Evolutionary conservation across 2,329 filamentous ascomycete species (phyloP).

Genomic region (Paraphoma chrysanthemicola): DNA sequence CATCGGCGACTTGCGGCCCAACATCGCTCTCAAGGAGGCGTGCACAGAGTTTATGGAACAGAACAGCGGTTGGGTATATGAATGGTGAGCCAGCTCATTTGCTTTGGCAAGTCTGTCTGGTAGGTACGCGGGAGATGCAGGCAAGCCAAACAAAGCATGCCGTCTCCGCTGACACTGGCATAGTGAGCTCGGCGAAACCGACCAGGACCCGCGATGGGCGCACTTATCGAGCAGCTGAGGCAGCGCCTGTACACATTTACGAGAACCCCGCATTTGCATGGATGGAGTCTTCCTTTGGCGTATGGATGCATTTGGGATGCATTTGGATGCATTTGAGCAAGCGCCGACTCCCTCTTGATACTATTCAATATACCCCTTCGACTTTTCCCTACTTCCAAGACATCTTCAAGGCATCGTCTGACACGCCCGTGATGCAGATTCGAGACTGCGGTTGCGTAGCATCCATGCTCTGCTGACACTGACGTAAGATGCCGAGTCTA

Average conservation of each 20-base stretch:
- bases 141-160: neutral
- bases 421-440: too few species aligned
- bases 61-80: slow-evolving; percentile 86
- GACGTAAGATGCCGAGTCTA: too few species aligned
- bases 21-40: slow-evolving; percentile 79
- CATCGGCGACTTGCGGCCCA: slow-evolving; percentile 76
- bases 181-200: slow-evolving; percentile 37
- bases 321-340: neutral
- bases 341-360: too few species aligned
- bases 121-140: slow-evolving; percentile 12
- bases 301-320: neutral
- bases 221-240: slow-evolving; percentile 27
- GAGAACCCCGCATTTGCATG: neutral
- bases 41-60: slow-evolving; percentile 84
- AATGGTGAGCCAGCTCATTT: slow-evolving; percentile 68
- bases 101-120: slow-evolving; percentile 12
- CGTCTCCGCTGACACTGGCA: slow-evolving; percentile 20
- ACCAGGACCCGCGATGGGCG: slow-evolving; percentile 36
- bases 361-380: slow-evolving; percentile 4
- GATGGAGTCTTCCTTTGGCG: neutral
- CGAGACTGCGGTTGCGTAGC: too few species aligned
- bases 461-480: too few species aligned
- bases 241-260: neutral
- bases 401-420: too few species aligned
- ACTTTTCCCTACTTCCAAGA: neutral